phyloP scores from a whole-genome alignment of 2,329 filamentous ascomycete genomes.

The Cordyceps cicadae region DNA sequence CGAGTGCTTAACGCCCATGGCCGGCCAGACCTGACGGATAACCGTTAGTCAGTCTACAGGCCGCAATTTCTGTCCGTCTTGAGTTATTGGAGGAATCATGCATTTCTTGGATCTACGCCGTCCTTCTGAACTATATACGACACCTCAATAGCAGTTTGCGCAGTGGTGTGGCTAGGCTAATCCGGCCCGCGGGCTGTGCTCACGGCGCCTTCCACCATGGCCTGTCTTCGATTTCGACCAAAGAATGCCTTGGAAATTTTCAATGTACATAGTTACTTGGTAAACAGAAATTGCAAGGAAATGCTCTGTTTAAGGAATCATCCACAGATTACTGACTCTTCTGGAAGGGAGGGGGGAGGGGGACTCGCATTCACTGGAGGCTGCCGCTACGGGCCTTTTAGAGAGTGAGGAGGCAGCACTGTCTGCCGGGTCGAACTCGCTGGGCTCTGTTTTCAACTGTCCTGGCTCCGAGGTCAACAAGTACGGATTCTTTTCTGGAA shows the following conservation, averaged over 20 bases:
- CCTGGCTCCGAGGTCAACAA: neutral
- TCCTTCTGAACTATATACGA: neutral
- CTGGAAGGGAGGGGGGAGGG: too few relatives aligned
- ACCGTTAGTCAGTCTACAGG: neutral
- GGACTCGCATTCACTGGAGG: neutral
- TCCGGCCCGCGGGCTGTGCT: neutral
- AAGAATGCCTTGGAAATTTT: too few relatives aligned
- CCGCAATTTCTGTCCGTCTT: neutral
- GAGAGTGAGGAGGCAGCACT: neutral
- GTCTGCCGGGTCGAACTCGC: neutral
- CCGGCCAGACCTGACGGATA: neutral
- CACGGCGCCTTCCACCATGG: neutral
- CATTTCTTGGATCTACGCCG: neutral
- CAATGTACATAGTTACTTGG: too few relatives aligned
- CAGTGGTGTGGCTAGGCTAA: neutral
- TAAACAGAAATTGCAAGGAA: too few relatives aligned
- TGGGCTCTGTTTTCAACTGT: neutral
- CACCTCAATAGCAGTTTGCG: too few relatives aligned
- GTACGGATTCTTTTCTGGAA: neutral
- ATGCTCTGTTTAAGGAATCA: too few relatives aligned
- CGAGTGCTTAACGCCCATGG: neutral
- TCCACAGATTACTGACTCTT: too few relatives aligned
- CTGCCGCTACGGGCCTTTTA: neutral
- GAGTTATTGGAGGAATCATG: neutral
- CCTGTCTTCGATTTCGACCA: neutral